These are phyloP conservation scores for Ceratobasidium theobromae DNA, from an alignment of 1,284 basidiomycete genomes.

Conservation along the genomic window DNA sequence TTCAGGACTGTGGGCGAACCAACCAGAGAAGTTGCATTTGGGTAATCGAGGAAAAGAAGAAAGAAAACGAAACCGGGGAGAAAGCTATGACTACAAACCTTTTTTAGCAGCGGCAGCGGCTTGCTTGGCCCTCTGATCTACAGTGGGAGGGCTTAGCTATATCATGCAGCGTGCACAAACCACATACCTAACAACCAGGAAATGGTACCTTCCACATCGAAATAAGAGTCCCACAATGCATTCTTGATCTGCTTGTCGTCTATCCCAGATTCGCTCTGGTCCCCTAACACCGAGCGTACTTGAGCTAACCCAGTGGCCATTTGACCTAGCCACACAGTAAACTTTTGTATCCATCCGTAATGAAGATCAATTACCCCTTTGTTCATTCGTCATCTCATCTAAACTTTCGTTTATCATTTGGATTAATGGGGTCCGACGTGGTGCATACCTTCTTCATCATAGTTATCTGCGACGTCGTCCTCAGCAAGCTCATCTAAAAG, in stretches of 20 bases:
- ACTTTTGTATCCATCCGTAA: not conserved
- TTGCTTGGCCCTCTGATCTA: constrained; percentile 9
- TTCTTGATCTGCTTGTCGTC: constrained; percentile 77
- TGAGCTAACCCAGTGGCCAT: constrained; percentile 69
- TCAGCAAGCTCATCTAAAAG: constrained; percentile 72
- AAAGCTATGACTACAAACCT: constrained; percentile 61
- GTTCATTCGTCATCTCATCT: constrained; percentile 62
- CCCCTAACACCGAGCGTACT: constrained; percentile 68
- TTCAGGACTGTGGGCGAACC: not conserved
- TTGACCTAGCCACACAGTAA: constrained; percentile 54
- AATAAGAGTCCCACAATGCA: constrained; percentile 86
- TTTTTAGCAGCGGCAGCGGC: constrained; percentile 53
- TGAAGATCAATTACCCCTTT: constrained; percentile 53
- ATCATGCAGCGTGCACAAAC: constrained; percentile 23
- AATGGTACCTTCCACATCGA: constrained; percentile 79
- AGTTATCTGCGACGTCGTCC: constrained; percentile 67
- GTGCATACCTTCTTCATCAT: constrained; percentile 50
- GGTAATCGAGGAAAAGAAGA: constrained; percentile 1
- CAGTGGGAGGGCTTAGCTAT: not conserved
- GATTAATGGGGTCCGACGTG: constrained; percentile 28
- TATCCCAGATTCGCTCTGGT: constrained; percentile 63
- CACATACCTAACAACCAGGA: constrained; percentile 67
- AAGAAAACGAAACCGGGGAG: constrained; percentile 19
- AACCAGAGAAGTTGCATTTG: not conserved
- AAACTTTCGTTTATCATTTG: not conserved